These are phyloP conservation scores for Pythium insidiosum DNA, from an alignment of 352 stramenopile species.

Conservation along the genomic window DNA sequence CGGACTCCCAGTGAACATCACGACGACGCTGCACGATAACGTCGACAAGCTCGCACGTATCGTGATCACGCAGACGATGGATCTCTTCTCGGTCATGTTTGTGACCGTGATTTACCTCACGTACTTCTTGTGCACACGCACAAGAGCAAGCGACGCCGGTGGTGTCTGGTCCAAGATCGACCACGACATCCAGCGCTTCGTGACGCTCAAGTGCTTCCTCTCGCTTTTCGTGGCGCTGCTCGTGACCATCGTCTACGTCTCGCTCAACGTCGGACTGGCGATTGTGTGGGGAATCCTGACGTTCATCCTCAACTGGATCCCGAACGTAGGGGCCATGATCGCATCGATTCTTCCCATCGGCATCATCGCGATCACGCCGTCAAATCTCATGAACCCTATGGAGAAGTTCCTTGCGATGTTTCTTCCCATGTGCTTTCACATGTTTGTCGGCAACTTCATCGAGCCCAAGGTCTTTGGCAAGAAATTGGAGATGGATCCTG, in stretches of 20 bases:
- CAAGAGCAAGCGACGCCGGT: conserved; percentile 71
- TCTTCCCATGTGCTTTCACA: conserved; percentile 84
- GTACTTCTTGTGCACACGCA: conserved; percentile 84
- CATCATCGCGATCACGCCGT: conserved; percentile 84
- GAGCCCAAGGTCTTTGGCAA: conserved; percentile 84
- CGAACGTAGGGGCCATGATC: conserved; percentile 86
- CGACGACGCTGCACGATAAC: conserved; percentile 85
- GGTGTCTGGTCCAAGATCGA: conserved; percentile 87
- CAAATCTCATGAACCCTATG: conserved; percentile 82
- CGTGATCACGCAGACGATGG: conserved; percentile 84
- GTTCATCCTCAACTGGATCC: conserved; percentile 88
- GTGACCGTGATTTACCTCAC: conserved; percentile 87
- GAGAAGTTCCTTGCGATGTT: conserved; percentile 84
- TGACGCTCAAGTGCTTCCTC: conserved; percentile 85
- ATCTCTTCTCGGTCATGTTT: conserved; percentile 87
- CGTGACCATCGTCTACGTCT: conserved; percentile 87
- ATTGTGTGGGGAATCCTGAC: conserved; percentile 87
- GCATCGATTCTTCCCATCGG: conserved; percentile 71
- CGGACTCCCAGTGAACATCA: conserved; percentile 81
- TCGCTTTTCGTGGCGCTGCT: conserved; percentile 83
- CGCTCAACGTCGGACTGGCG: conserved; percentile 77
- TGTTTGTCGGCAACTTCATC: conserved; percentile 87
- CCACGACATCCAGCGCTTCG: conserved; percentile 84
- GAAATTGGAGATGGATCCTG: conserved; percentile 81
- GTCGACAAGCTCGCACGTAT: conserved; percentile 82